Base-by-base conservation (phyloP, 371 early-diverging fungal species). In the Chytridiales sp. region DNA sequence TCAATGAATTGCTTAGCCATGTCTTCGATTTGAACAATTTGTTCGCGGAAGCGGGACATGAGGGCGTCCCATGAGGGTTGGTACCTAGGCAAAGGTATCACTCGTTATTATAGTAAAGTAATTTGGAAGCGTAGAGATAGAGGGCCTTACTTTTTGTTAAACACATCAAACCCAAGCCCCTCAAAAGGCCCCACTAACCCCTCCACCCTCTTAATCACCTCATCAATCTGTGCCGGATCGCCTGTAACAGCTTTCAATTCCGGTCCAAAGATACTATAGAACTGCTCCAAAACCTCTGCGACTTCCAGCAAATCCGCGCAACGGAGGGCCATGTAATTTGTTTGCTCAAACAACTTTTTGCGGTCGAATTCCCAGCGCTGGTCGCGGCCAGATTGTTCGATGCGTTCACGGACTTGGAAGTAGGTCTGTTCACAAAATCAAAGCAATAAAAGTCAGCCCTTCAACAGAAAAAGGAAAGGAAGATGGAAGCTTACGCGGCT, bases 1-100 rank as follows among this genome's bases (percentile, higher is more conserved):
- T 83, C 84, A 44, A 83, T 80, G 58, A 83, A 83, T 49, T 80
- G 81, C 61, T 80, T 80, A 15, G 84, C 82, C 82, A 83, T 83
- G 53, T 83, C 84, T 53, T 83, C 84, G 48, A 83, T 82, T 51
- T 82, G 79, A 24, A 79, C 48, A 24, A 81, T 79, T 62, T 83
- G 84, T 54, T 83, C 84, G 3, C 82, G 77, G 67, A 83, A 83
- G 4, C 80, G 67, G 21, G 63, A 59, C 78, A 83, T 79, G 15
- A 83, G 50, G 1, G 70, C 66, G 26, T 82, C 80, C 82, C 84
- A 83, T 17, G 75, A 61, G 15, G 66, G 53, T 46, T 80, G 82
- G 54, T 79, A 61, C 41, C 74, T 75, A 38, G 3, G 2, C 35
- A 13, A 26, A 13, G 40, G 29, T 17, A 49, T 19, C 31, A 22